Conservation (phyloP, 352 stramenopile species). For the Phytopythium cucurbitacearum region DNA sequence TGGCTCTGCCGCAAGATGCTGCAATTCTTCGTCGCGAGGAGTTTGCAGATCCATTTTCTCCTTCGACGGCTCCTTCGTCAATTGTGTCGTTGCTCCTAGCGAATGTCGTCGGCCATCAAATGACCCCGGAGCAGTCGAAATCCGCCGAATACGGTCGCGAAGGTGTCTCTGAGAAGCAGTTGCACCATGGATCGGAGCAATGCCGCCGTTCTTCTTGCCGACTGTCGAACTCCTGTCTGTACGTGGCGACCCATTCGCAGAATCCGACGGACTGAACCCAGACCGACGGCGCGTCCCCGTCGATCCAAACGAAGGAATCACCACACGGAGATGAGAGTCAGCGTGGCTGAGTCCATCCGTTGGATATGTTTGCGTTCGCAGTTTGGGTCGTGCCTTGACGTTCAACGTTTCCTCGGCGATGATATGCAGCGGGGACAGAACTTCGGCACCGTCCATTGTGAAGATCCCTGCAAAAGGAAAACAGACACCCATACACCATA, state of each 20-base stretch:
- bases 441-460: conserved; percentile 48
- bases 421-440: conserved; percentile 74
- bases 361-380: conserved; percentile 20
- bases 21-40: too few relatives aligned
- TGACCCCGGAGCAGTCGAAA: neutral
- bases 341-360: conserved; percentile 7
- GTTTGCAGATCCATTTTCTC: too few relatives aligned
- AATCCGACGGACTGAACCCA: neutral
- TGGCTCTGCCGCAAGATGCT: too few relatives aligned
- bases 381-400: conserved; percentile 61
- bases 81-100: neutral
- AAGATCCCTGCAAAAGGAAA: conserved; percentile 31
- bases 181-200: conserved; percentile 5
- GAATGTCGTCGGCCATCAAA: neutral
- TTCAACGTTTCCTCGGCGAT: conserved; percentile 63
- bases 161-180: conserved; percentile 4
- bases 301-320: conserved; percentile 5
- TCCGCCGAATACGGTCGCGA: neutral
- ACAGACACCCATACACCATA: too few relatives aligned
- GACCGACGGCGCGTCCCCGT: neutral
- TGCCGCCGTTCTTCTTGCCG: conserved; percentile 1
- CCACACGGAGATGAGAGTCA: conserved; percentile 18
- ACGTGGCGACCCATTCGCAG: neutral
- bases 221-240: neutral
- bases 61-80: neutral